Evolutionary conservation across 805 yeast genomes (phyloP), one percentile per base, ranked within the genome.

Genomic region (Ogataea nakhonphanomensis): DNA sequence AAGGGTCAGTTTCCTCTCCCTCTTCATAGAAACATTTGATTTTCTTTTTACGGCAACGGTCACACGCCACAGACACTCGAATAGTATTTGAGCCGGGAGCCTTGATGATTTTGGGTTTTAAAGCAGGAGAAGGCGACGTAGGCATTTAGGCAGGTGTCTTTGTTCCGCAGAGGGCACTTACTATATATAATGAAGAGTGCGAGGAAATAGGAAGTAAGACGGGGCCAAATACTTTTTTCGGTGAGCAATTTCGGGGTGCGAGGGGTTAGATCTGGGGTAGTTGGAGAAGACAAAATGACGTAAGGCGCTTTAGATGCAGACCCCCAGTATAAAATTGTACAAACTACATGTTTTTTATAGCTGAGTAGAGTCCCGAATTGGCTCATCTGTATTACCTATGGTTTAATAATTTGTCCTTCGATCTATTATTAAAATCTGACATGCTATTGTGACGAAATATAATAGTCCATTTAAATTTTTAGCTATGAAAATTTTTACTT

Each of bases 61-160:
- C 96, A 61, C 96, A 88, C 0, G 95, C 95, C 57, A 88, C 96
- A 0, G 95, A 90, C 2, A 85, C 84, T 41, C 96, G 65, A 43
- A 78, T 81, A 0, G 74, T 69, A 21, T 74, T 69, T 10, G 79
- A 66, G 2, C 91, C 90, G 2, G 86, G 86, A 2, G 86, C 74
- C 47, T 75, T 74, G 42, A 85, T 86, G 29, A 76, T 74, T 50
- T 77, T 79, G 0, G 62, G 51, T 37, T 58, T 58, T 34, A 41
- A 7, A 26, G 22, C 39, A 10, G 43, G 33, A 11, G 25, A n/a
- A 9, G 31, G 10, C 5, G 39, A 21, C 10, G 32, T 35, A 12
- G 30, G 39, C 38, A 38, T 38, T 23, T 14, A 12, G 8, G 8
- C 9, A 17, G 13, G 12, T 10, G 21, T 17, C 21, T 12, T 12